Base-by-base conservation (phyloP, 306 rosid genomes). In the Acacia acuminata region DNA sequence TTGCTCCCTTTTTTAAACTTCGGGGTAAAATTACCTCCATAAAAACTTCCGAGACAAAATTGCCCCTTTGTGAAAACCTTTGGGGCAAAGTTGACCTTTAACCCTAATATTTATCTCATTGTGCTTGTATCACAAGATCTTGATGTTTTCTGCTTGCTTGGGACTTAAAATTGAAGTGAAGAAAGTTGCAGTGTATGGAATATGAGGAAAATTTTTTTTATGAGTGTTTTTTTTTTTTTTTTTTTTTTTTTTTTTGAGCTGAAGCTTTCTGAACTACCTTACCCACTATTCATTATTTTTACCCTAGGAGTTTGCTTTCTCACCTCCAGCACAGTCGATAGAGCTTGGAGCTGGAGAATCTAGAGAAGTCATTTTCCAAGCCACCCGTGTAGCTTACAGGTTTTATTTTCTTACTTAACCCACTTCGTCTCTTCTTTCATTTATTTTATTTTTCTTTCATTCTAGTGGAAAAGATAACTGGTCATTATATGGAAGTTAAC, bases 381-480 rank as follows among this genome's bases (percentile, higher is more conserved):
- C 99, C 83, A 90, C 92, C 0, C 98, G 97, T 7, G 99, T 96
- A 86, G 99, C 99, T 82, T 94, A 94, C 99, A 94, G 99, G 99
- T 89, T 79, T 83, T 70, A 38, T 84, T 82, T 73, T 79, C 55
- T 87, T 36, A 58, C 67, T 82, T 85, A 76, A 67, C 4, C n/a
- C 70, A 66, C 25, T 82, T 79, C 13, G 27, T 27, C 48, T 72
- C 64, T 65, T 19, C 43, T 81, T 61, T 63, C 64, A 61, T 64
- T 63, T 69, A 61, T 64, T 53, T 69, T 70, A 17, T 17, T 75
- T 77, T 71, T 70, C 81, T 58, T 68, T 68, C 43, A 25, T 88
- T 70, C 80, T 77, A 42, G 27, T 17, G 47, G 75, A 77, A 48
- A 40, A 75, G 40, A 77, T 73, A 11, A 34, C 45, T 67, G 42